Percentiles rank a stretch among this genome's conserved stretches.
These are phyloP conservation scores for Rhytidiadelphus loreus DNA, from an alignment of 225 moss, liverwort and hornwort species.

Conservation along the genomic window DNA sequence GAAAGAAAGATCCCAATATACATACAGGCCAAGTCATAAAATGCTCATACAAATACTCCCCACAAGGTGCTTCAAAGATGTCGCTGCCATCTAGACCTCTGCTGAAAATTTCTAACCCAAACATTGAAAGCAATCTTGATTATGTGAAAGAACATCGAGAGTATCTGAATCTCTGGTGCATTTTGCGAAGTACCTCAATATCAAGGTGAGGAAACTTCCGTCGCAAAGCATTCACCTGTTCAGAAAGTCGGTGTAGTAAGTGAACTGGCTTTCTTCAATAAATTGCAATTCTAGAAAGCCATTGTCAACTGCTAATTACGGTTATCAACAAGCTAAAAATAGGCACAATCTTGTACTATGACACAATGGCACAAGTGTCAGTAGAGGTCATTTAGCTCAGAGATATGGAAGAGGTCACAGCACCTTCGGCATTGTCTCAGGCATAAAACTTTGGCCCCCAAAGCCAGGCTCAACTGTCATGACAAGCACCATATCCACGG, in stretches of 20 bases:
- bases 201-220: conserved; percentile 64
- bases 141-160: not conserved
- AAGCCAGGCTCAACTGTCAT: conserved; percentile 99
- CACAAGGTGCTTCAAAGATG: not conserved
- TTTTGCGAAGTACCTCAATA: conserved; percentile 60
- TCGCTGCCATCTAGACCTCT: not conserved
- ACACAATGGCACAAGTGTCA: not conserved
- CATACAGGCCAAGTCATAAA: not conserved
- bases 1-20: not conserved
- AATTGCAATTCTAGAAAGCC: not conserved
- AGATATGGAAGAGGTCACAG: not conserved
- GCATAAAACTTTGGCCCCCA: conserved; percentile 96
- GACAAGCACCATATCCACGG: conserved; percentile 89
- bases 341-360: not conserved
- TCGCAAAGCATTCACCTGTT: conserved; percentile 77
- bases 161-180: not conserved
- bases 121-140: not conserved
- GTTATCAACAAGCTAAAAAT: not conserved
- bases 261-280: not conserved
- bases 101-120: not conserved
- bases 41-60: not conserved
- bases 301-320: not conserved
- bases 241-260: not conserved
- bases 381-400: not conserved
- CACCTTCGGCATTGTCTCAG: conserved; percentile 90